phyloP scores from a whole-genome alignment of 2,329 filamentous ascomycete species.

The Myriangium duriaei region DNA sequence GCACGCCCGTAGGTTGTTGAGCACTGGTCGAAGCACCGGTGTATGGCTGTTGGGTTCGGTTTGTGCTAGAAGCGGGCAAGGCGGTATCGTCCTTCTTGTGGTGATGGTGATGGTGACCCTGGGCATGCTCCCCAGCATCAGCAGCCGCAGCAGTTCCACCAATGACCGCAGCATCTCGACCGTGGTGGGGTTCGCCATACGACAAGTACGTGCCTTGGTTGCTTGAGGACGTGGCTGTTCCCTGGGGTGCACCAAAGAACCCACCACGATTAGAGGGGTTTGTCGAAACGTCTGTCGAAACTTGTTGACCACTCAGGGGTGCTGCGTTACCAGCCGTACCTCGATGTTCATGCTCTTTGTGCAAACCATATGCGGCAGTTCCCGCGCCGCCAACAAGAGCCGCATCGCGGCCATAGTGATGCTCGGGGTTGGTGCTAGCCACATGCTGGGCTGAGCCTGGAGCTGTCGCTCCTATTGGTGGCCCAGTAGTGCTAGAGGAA shows the following conservation, averaged over 20 bases:
- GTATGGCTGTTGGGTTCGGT: background rate
- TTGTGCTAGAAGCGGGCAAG: background rate
- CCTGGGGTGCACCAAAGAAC: constrained; percentile 6
- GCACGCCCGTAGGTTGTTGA: too few relatives aligned
- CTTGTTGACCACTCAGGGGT: background rate
- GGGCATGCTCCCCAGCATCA: constrained; percentile 18
- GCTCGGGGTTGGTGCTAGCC: constrained; percentile 13
- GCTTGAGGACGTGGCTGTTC: constrained; percentile 3
- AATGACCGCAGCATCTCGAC: constrained; percentile 18
- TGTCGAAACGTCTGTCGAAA: background rate
- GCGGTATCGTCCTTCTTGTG: background rate
- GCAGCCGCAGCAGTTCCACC: constrained; percentile 16
- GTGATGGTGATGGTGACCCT: background rate
- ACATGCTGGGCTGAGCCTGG: background rate
- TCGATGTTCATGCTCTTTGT: constrained; percentile 7
- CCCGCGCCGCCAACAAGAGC: constrained; percentile 22
- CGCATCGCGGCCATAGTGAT: constrained; percentile 23
- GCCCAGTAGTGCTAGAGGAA: background rate
- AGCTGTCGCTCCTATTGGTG: background rate
- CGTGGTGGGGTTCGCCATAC: constrained; percentile 13
- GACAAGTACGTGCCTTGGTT: too few relatives aligned
- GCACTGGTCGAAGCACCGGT: too few relatives aligned
- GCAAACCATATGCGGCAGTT: constrained; percentile 13
- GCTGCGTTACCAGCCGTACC: background rate
- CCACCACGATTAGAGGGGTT: constrained; percentile 6